Percentiles rank a stretch among this genome's conserved stretches.
phyloP scores from a whole-genome alignment of 176 grass and related monocot species.

The Aegilops sharonensis region DNA sequence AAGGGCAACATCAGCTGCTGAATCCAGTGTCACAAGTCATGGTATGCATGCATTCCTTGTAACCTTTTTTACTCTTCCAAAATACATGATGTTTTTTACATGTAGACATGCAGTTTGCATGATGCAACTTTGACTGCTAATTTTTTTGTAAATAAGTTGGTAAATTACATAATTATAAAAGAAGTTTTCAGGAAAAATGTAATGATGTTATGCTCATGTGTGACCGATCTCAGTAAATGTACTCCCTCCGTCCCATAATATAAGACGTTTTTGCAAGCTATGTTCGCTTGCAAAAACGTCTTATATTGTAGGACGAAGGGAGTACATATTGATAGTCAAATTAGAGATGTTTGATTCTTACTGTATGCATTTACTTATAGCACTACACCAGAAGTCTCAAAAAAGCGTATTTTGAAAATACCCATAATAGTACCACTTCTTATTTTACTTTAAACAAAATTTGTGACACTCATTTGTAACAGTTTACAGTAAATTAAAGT shows the following conservation, averaged over 20 bases:
- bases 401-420: neutral
- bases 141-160: neutral
- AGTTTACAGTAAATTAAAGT: neutral
- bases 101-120: neutral
- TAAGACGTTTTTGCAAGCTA: no score
- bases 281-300: no score
- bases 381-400: neutral
- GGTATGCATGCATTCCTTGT: neutral
- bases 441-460: neutral
- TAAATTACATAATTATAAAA: neutral
- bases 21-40: neutral
- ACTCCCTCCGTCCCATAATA: no score
- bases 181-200: neutral
- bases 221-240: no score
- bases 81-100: neutral
- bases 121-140: neutral
- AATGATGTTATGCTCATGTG: no score
- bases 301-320: no score
- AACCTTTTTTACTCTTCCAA: neutral
- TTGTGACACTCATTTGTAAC: neutral
- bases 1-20: neutral
- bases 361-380: neutral
- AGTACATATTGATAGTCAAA: no score
- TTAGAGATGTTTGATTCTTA: no score
- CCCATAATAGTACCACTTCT: neutral